Evolutionary conservation across 768 basidiomycete species (phyloP).

Genomic region (Serendipita vermifera): DNA sequence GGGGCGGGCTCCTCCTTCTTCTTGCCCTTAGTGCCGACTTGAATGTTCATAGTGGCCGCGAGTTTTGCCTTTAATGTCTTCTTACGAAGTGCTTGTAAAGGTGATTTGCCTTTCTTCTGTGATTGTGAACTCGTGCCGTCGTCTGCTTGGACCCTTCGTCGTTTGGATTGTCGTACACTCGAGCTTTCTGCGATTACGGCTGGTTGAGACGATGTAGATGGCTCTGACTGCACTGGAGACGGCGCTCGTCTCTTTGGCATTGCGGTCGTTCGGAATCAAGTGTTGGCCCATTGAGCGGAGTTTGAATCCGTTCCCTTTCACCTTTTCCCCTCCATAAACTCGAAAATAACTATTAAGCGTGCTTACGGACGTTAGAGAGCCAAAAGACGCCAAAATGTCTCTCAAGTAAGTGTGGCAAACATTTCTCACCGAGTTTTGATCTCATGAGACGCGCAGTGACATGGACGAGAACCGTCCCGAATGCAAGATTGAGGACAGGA

Average conservation of each 20-base stretch:
- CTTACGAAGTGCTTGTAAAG: not conserved
- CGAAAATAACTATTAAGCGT: too few relatives aligned
- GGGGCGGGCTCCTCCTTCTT: not conserved
- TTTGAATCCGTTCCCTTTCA: conserved; percentile 1
- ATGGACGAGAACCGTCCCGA: conserved; percentile 5
- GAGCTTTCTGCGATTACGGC: not conserved
- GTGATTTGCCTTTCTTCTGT: too few relatives aligned
- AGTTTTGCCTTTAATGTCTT: not conserved
- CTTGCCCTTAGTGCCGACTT: not conserved
- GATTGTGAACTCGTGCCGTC: too few relatives aligned
- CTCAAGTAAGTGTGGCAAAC: too few relatives aligned
- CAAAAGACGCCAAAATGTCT: too few relatives aligned
- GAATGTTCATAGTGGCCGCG: not conserved
- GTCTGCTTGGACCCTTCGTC: not conserved
- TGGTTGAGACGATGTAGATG: not conserved
- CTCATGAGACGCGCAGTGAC: not conserved
- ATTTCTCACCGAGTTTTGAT: too few relatives aligned
- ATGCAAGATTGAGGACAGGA: conserved; percentile 10
- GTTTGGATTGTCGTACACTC: not conserved
- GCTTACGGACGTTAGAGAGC: too few relatives aligned
- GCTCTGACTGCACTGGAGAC: not conserved
- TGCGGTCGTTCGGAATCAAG: not conserved
- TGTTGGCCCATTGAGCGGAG: not conserved
- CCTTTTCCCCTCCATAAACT: not conserved
- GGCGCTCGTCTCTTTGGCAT: conserved; percentile 7